phyloP scores from a whole-genome alignment of 2,329 filamentous ascomycete genomes.

The Ceratocystis cacaofunesta region DNA sequence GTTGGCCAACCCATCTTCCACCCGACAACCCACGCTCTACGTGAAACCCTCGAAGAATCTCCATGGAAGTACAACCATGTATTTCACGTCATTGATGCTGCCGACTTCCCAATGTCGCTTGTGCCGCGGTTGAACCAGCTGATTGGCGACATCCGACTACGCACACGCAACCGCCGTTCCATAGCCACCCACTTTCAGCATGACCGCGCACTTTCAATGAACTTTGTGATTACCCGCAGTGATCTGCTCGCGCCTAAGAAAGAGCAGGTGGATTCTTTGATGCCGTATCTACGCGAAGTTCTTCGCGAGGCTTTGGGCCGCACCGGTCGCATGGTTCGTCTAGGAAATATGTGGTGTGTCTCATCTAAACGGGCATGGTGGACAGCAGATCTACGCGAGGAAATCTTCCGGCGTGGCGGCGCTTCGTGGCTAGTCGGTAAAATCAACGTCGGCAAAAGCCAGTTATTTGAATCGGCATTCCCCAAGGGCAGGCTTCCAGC shows the following conservation, averaged over 20 bases:
- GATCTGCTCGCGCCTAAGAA: constrained; percentile 77
- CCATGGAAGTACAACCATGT: constrained; percentile 85
- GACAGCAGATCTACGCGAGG: constrained; percentile 72
- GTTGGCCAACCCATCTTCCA: constrained; percentile 56
- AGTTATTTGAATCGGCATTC: constrained; percentile 74
- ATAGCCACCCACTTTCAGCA: constrained; percentile 48
- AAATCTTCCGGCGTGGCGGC: constrained; percentile 70
- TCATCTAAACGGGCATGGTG: constrained; percentile 82
- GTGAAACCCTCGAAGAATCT: constrained; percentile 73
- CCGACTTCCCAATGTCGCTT: constrained; percentile 91
- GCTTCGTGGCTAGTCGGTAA: constrained; percentile 96
- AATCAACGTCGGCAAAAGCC: constrained; percentile 93
- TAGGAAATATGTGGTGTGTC: constrained; percentile 77
- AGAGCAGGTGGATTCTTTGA: constrained; percentile 66
- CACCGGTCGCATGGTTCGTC: constrained; percentile 51
- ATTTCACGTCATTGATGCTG: constrained; percentile 88
- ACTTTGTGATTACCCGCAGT: constrained; percentile 79
- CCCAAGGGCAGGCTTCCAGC: constrained; percentile 45
- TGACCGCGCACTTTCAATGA: constrained; percentile 60
- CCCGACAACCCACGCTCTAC: constrained; percentile 66
- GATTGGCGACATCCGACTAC: constrained; percentile 56
- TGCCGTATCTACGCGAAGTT: constrained; percentile 69
- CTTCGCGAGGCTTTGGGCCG: constrained; percentile 62
- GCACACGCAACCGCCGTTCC: constrained; percentile 67
- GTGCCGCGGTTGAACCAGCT: constrained; percentile 60